Percentiles rank a stretch among this genome's conserved stretches.
phyloP scores from a whole-genome alignment of 441 rosid species.

The Mallotus repandus region DNA sequence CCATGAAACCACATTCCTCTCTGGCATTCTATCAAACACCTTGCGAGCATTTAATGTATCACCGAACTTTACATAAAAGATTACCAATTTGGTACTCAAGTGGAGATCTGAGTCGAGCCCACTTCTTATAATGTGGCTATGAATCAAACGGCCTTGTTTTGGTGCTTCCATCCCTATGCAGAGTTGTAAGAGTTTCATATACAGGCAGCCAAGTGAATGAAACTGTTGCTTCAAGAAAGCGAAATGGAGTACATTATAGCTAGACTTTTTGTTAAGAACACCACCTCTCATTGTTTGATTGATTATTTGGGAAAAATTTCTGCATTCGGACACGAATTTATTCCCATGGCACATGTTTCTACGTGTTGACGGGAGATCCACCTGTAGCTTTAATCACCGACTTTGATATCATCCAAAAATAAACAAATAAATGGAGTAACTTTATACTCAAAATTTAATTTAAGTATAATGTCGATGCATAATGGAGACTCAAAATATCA shows the following conservation, averaged over 20 bases:
- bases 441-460: no score
- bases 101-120: slow-evolving; percentile 42
- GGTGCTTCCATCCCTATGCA: slow-evolving; percentile 30
- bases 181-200: slow-evolving; percentile 38
- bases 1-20: slow-evolving; percentile 64
- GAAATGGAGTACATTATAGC: neutral
- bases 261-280: no score
- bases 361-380: no score
- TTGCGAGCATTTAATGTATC: slow-evolving; percentile 41
- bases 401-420: no score
- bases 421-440: no score
- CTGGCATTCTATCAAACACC: slow-evolving; percentile 62
- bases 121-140: slow-evolving; percentile 40
- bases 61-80: slow-evolving; percentile 34
- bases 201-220: slow-evolving; percentile 15
- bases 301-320: no score
- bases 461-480: no score
- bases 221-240: slow-evolving; percentile 1
- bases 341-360: no score
- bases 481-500: no score
- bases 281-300: no score
- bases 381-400: no score
- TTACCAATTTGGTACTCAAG: slow-evolving; percentile 41
- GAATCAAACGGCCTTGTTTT: slow-evolving; percentile 38
- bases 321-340: no score